Base-by-base conservation (phyloP, 805 yeast species). In the Saccharomycopsis fibuligera region DNA sequence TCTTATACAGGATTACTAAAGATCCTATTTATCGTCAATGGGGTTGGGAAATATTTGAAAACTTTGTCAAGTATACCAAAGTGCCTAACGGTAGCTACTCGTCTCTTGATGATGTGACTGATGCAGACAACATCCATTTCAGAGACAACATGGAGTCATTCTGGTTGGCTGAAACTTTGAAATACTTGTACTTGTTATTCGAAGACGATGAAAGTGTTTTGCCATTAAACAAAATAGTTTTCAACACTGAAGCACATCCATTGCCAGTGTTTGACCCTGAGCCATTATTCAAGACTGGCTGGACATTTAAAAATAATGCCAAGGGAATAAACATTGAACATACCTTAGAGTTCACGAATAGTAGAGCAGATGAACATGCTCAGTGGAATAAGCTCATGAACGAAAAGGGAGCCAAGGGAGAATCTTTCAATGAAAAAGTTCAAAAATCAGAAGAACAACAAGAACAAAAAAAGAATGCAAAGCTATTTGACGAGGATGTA, bases 181-280 rank as follows among this genome's bases (percentile, higher is more conserved):
- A 90, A 65, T 90, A 89, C 65, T 69, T 89, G 36, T 86, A 86
- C 59, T 66, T 87, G 49, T 68, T 88, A 54, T 88, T 88, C 65
- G 93, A 86, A 55, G 85, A 80, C 51, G 80, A 79, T 57, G 72
- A 72, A 16, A 70, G 75, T 54, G 72, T 78, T 48, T 66, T 85
- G 54, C 88, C 90, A 27, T 68, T 89, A 56, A 77, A 76, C 41
- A 67, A 80, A 50, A 75, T 81, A 47, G 88, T 90, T 4, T 87
- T 86, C 71, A 90, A 87, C 67, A 88, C 96, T 1, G 96, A 89
- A 61, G 97, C 95, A 0, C 97, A 89, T 62, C 93, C 96, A 33
- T 78, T 89, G 65, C 96, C 96, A n/a, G 73, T 69, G 35, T 76
- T 87, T 51, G 75, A 73, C 19, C 64, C 72, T 68, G 68, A 66